These are phyloP conservation scores for Orbilia blumenaviensis DNA, from an alignment of 2,329 filamentous ascomycete species.

Conservation along the genomic window DNA sequence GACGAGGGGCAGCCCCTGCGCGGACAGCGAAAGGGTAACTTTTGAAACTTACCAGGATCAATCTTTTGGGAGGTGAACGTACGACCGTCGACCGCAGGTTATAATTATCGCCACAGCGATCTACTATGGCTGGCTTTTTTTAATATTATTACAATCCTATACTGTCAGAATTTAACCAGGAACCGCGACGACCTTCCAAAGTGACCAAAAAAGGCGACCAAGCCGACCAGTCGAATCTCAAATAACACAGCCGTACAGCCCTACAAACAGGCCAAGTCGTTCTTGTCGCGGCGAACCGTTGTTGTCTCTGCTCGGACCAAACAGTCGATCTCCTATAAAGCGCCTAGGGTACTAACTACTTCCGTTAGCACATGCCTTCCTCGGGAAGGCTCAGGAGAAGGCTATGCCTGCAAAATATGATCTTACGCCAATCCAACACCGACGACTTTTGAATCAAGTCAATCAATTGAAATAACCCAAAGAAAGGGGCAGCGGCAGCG, in stretches of 20 bases:
- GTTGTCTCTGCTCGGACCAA: background rate
- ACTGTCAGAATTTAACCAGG: background rate
- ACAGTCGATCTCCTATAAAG: background rate
- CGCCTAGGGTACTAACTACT: no score
- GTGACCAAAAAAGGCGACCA: background rate
- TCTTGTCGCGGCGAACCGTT: background rate
- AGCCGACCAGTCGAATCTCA: background rate
- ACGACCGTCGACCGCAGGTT: background rate
- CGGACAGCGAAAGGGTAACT: background rate
- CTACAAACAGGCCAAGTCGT: slow-evolving; percentile 5
- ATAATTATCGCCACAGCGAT: no score
- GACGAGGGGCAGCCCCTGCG: background rate
- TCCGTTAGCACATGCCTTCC: no score
- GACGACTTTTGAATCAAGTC: no score
- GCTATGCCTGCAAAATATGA: slow-evolving; percentile 13
- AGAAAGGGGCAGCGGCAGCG: no score
- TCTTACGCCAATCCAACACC: no score
- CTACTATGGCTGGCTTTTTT: no score
- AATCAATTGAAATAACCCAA: no score
- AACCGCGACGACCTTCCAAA: background rate
- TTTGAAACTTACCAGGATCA: background rate
- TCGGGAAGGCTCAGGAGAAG: background rate
- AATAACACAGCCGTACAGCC: slow-evolving; percentile 3
- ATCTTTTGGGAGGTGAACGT: no score
- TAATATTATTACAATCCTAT: no score